Evolutionary conservation across 768 basidiomycete species (phyloP).

Genomic region (Termitomyces sp.): DNA sequence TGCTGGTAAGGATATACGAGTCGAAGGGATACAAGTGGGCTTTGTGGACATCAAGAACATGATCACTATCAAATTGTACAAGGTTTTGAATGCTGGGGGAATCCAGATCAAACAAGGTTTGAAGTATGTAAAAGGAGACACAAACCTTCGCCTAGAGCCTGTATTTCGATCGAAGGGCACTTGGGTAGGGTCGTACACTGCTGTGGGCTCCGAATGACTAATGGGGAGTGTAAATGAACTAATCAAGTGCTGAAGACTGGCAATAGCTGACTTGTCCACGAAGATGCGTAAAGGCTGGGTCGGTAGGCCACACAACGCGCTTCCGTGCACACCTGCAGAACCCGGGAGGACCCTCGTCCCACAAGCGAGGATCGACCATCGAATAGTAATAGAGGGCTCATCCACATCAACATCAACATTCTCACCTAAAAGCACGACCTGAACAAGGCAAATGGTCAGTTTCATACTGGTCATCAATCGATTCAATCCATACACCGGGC

Average conservation of each 20-base stretch:
- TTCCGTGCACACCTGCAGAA: background rate
- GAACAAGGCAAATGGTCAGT: background rate
- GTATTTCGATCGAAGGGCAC: background rate
- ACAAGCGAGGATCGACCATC: conserved; percentile 55
- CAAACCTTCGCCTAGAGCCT: background rate
- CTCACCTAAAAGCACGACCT: conserved; percentile 56
- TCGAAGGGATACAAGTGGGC: conserved; percentile 58
- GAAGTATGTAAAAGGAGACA: background rate
- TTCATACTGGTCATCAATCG: background rate
- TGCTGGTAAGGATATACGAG: conserved; percentile 46
- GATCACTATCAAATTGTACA: conserved; percentile 54
- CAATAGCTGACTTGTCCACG: background rate
- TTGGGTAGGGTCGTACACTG: background rate
- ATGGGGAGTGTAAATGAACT: background rate
- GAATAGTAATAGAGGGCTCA: conserved; percentile 52
- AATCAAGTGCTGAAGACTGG: background rate
- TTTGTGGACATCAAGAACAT: conserved; percentile 52
- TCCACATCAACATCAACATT: conserved; percentile 57
- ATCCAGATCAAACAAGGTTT: background rate
- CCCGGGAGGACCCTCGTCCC: conserved; percentile 27
- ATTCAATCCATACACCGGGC: background rate
- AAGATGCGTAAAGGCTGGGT: background rate
- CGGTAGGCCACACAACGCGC: background rate
- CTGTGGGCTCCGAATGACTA: background rate
- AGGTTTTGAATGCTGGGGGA: conserved; percentile 46